phyloP scores from a whole-genome alignment of 75 land plant genomes.

The Pinus albicaulis region DNA sequence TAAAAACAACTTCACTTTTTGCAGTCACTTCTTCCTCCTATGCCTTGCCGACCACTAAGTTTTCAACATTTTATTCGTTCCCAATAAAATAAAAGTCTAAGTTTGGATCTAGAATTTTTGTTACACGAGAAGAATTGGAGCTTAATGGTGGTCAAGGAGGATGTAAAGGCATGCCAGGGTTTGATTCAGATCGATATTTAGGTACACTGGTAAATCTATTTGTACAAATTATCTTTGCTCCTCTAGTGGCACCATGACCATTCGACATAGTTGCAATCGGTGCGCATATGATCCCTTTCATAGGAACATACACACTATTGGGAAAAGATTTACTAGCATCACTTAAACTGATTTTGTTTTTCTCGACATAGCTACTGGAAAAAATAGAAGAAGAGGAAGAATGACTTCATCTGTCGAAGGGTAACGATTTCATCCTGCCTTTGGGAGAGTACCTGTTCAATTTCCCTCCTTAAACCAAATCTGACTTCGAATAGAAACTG shows the following conservation, averaged over 20 bases:
- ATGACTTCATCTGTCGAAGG: not conserved
- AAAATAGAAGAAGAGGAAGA: not conserved
- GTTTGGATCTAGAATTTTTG: not conserved
- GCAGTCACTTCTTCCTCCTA: not conserved
- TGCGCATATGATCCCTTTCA: not conserved
- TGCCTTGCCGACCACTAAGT: not conserved
- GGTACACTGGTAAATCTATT: conserved; percentile 8
- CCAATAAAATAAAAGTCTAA: not conserved
- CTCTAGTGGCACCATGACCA: not conserved
- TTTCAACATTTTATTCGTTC: conserved; percentile 1
- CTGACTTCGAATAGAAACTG: too few relatives aligned
- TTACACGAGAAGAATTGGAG: not conserved
- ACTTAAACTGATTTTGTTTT: not conserved
- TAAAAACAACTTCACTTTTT: not conserved
- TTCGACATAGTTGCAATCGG: not conserved
- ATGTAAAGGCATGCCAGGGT: not conserved
- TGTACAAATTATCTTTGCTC: not conserved
- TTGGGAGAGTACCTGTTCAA: not conserved
- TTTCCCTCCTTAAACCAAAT: conserved; percentile 6
- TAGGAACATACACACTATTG: not conserved
- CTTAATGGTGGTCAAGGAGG: not conserved
- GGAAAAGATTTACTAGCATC: conserved; percentile 3
- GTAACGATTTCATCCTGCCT: not conserved
- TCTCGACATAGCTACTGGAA: not conserved
- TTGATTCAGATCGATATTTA: not conserved